phyloP scores from a whole-genome alignment of 2,329 filamentous ascomycete species.

The Microdochium trichocladiopsis region DNA sequence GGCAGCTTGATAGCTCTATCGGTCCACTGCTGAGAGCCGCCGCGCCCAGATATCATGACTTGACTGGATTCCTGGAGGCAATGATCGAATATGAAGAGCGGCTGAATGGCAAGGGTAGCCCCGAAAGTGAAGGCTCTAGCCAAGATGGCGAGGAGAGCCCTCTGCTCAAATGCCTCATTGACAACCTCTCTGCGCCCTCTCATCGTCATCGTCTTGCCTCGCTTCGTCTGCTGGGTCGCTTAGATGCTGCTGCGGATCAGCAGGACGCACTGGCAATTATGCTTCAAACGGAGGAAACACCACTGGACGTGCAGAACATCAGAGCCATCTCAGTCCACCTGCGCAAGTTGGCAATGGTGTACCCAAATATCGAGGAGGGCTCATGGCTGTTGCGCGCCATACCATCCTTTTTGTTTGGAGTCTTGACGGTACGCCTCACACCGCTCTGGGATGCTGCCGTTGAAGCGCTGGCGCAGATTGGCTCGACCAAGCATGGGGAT shows the following conservation, averaged over 20 bases:
- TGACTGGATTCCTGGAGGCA: conserved; percentile 59
- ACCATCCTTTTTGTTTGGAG: conserved; percentile 78
- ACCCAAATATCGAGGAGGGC: conserved; percentile 49
- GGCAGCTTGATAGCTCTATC: conserved; percentile 51
- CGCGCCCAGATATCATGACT: conserved; percentile 58
- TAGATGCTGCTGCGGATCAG: conserved; percentile 44
- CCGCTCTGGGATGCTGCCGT: conserved; percentile 84
- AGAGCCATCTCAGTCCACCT: conserved; percentile 79
- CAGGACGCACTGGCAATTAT: conserved; percentile 54
- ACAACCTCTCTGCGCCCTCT: conserved; percentile 69
- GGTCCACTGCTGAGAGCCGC: conserved; percentile 59
- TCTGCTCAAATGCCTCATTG: conserved; percentile 58
- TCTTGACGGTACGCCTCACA: conserved; percentile 78
- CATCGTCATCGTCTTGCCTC: conserved; percentile 68
- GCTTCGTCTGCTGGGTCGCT: conserved; percentile 60
- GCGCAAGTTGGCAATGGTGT: conserved; percentile 64
- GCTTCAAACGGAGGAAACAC: conserved; percentile 72
- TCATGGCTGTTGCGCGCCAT: conserved; percentile 66
- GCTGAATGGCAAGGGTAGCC: conserved; percentile 14
- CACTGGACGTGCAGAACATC: conserved; percentile 67
- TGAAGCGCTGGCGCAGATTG: conserved; percentile 67
- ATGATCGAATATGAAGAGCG: conserved; percentile 46
- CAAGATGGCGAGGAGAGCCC: conserved; percentile 50
- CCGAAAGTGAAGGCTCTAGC: conserved; percentile 25
- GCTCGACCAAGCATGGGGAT: conserved; percentile 64